Evolutionary conservation across 495 filamentous ascomycete species (phyloP), one percentile per base, ranked within the genome.

Genomic region (Penicillium steckii): DNA sequence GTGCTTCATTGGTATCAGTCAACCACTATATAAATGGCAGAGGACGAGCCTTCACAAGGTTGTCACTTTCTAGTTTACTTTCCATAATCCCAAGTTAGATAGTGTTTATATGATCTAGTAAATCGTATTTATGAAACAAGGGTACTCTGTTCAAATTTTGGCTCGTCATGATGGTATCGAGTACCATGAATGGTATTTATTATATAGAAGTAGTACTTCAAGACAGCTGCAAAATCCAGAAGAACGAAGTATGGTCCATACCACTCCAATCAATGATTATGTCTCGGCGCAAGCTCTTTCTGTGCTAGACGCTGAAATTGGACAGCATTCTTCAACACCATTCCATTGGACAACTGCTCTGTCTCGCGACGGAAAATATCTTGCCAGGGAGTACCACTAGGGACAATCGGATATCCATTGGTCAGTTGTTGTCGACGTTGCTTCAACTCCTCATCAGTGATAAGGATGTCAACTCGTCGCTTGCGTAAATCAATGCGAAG

Each of bases 401-500:
- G 56, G 8, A 50, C 48, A 29, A 60, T 19, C 1, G 59, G 48
- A 22, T 60, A 65, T 15, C 74, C 77, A 8, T 58, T 48, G 0
- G 56, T 47, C 12, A 73, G 46, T 7, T 79, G 81, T 53, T 83
- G 76, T 65, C 80, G 79, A 51, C 91, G 73, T 56, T 74, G 68
- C 13, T 70, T 77, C 53, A 98, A 66, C 66, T 94, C 91, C n/a
- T 76, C 70, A 25, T 76, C 69, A 1, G 67, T 62, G 10, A 84
- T 67, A 35, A 81, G 60, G 23, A 85, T 72, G 53, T 85, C 73
- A 1, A 85, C 74, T 3, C 66, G 71, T 12, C 75, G 72, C 53
- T 77, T 77, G 47, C 68, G 77, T 49, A 83, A 61, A 53, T 85
- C 82, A 40, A 85, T 79, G 6, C 79, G 69, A 15, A 85, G 60